Conservation (phyloP, 2,329 filamentous ascomycete species). For the Clonostachys solani region DNA sequence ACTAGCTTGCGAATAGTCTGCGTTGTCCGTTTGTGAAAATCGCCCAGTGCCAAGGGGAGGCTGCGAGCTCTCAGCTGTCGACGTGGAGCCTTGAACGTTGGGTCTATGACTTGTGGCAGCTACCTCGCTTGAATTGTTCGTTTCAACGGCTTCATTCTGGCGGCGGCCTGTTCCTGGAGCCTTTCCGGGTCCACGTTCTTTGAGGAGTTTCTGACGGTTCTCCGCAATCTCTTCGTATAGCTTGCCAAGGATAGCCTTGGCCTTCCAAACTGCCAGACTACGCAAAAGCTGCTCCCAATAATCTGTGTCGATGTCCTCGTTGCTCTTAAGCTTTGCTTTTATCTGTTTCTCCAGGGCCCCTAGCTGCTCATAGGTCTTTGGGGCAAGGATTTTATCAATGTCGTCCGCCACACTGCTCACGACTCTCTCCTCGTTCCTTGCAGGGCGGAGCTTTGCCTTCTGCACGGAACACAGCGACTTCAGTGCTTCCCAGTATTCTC, state of each 20-base stretch:
- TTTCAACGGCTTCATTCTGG: neutral
- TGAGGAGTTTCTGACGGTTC: constrained; percentile 62
- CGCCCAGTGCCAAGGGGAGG: constrained; percentile 56
- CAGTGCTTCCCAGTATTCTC: constrained; percentile 91
- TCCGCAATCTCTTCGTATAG: constrained; percentile 74
- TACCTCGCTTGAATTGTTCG: neutral
- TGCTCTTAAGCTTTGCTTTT: constrained; percentile 75
- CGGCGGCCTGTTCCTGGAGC: constrained; percentile 48
- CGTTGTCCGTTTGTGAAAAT: constrained; percentile 65
- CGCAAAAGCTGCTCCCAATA: constrained; percentile 94
- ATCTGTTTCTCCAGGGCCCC: constrained; percentile 85
- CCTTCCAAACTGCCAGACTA: constrained; percentile 85
- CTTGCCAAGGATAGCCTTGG: constrained; percentile 75
- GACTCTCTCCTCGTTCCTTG: constrained; percentile 63
- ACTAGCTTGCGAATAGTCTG: constrained; percentile 82
- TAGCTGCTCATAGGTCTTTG: constrained; percentile 85
- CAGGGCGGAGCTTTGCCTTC: constrained; percentile 59
- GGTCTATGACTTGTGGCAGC: neutral
- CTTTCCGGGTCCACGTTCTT: constrained; percentile 52
- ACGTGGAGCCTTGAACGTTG: neutral
- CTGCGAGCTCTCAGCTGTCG: neutral
- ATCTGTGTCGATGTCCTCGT: constrained; percentile 91
- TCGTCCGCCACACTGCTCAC: constrained; percentile 80
- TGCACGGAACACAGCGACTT: constrained; percentile 78
- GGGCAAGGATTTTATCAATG: constrained; percentile 80